phyloP scores from a whole-genome alignment of 805 yeast species.

The Candida caryicola region DNA sequence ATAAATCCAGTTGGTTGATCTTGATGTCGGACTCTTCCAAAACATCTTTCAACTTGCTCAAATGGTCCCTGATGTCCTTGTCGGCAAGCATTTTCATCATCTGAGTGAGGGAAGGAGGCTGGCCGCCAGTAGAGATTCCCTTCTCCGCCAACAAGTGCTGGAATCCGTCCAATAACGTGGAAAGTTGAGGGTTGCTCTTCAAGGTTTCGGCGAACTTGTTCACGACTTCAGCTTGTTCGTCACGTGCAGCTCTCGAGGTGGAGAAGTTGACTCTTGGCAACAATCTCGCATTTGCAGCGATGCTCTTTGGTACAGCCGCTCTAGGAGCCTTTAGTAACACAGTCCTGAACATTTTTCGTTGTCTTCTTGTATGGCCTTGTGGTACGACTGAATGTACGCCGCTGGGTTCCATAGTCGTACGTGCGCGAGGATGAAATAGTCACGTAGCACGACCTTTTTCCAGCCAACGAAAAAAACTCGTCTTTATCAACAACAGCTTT shows the following conservation, averaged over 20 bases:
- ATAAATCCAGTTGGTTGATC: conserved; percentile 32
- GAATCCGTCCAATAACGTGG: conserved; percentile 26
- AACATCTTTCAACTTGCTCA: conserved; percentile 26
- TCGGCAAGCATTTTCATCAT: conserved; percentile 38
- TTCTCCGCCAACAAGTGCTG: conserved; percentile 28
- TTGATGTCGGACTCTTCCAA: conserved; percentile 32
- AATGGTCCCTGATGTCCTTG: conserved; percentile 30
- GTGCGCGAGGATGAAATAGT: background rate
- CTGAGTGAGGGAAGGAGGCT: conserved; percentile 34
- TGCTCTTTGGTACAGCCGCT: background rate
- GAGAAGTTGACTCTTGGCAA: background rate
- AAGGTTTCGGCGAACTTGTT: conserved; percentile 10
- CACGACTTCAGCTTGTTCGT: conserved; percentile 10
- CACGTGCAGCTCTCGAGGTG: background rate
- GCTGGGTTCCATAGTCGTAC: background rate
- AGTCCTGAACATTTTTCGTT: background rate
- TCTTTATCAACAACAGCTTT: background rate
- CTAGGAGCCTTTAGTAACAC: background rate
- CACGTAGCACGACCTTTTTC: background rate
- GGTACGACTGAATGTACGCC: too few species aligned
- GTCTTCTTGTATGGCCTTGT: too few species aligned
- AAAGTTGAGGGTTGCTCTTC: conserved; percentile 28
- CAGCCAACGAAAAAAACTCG: background rate
- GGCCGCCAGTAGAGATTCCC: conserved; percentile 30
- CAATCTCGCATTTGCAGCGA: too few species aligned